A percentile compares a stretch with the other conserved stretches of the same genome.
phyloP scores from a whole-genome alignment of 2,329 filamentous ascomycete genomes.

The Penicillium sp. region DNA sequence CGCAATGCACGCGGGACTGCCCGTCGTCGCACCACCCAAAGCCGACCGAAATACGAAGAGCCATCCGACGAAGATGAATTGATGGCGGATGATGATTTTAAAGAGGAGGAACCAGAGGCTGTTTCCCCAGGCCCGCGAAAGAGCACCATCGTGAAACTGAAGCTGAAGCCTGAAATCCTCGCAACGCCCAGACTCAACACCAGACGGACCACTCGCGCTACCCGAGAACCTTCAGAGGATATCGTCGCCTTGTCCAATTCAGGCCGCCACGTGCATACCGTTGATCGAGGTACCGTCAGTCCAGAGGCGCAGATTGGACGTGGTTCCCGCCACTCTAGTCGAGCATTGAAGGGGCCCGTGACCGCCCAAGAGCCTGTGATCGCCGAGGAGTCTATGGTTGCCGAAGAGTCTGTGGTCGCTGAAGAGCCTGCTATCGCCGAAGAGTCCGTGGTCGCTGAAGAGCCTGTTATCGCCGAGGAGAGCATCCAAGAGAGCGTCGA shows the following conservation, averaged over 20 bases:
- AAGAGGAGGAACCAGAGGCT: constrained; percentile 20
- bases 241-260: constrained; percentile 56
- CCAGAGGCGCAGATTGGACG: constrained; percentile 39
- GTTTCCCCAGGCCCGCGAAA: constrained; percentile 17
- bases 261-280: constrained; percentile 52
- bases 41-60: constrained; percentile 55
- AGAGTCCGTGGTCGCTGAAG: constrained; percentile 20
- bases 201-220: constrained; percentile 55
- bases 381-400: no score
- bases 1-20: constrained; percentile 55
- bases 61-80: constrained; percentile 36
- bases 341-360: constrained; percentile 36
- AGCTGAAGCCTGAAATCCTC: constrained; percentile 25
- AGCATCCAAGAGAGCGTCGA: constrained; percentile 43
- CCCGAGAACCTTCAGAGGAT: constrained; percentile 52
- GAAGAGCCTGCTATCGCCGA: no score
- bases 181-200: constrained; percentile 28
- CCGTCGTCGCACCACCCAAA: constrained; percentile 50
- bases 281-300: constrained; percentile 51
- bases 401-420: no score
- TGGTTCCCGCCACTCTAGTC: constrained; percentile 31
- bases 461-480: constrained; percentile 43
- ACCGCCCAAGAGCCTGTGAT: constrained; percentile 42
- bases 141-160: constrained; percentile 29
- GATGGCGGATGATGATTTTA: constrained; percentile 21